These are phyloP conservation scores for Boletus barrowsii DNA, from an alignment of 768 basidiomycete genomes.

Conservation along the genomic window DNA sequence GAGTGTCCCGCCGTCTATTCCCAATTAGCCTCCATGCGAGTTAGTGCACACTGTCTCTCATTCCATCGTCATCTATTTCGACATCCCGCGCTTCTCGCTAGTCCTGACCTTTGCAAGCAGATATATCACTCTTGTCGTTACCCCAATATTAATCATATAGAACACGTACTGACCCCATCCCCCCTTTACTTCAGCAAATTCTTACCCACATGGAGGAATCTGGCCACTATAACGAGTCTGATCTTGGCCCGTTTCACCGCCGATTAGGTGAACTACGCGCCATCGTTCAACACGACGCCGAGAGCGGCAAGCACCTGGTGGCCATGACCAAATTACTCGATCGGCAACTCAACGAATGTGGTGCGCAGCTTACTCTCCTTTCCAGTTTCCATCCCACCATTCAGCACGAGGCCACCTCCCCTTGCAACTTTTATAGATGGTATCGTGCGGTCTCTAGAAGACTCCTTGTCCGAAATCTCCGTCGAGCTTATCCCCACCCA, in stretches of 20 bases:
- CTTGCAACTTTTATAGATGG: slow-evolving; percentile 48
- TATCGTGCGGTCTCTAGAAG: slow-evolving; percentile 73
- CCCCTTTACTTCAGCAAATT: slow-evolving; percentile 66
- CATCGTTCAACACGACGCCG: slow-evolving; percentile 81
- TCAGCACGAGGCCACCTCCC: background rate
- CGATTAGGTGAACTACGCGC: slow-evolving; percentile 78
- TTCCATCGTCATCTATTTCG: slow-evolving; percentile 1
- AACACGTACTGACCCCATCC: slow-evolving; percentile 25
- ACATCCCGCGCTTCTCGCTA: slow-evolving; percentile 8
- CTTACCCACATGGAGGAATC: slow-evolving; percentile 95
- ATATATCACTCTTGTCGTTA: slow-evolving; percentile 13
- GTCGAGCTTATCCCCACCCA: slow-evolving; percentile 90
- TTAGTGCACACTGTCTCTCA: slow-evolving; percentile 44
- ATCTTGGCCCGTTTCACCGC: slow-evolving; percentile 83
- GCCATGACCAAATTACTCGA: slow-evolving; percentile 88
- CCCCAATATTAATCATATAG: slow-evolving; percentile 17
- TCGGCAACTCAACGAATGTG: slow-evolving; percentile 88
- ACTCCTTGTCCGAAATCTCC: slow-evolving; percentile 82
- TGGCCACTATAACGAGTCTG: slow-evolving; percentile 87
- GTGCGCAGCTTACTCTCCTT: slow-evolving; percentile 45
- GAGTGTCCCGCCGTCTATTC: slow-evolving; percentile 95
- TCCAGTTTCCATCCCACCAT: slow-evolving; percentile 1
- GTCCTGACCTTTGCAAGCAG: slow-evolving; percentile 25
- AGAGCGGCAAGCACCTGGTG: slow-evolving; percentile 78
- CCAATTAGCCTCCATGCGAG: slow-evolving; percentile 93